Conservation (phyloP, 2,329 filamentous ascomycete species). For the Colletotrichum viniferum region DNA sequence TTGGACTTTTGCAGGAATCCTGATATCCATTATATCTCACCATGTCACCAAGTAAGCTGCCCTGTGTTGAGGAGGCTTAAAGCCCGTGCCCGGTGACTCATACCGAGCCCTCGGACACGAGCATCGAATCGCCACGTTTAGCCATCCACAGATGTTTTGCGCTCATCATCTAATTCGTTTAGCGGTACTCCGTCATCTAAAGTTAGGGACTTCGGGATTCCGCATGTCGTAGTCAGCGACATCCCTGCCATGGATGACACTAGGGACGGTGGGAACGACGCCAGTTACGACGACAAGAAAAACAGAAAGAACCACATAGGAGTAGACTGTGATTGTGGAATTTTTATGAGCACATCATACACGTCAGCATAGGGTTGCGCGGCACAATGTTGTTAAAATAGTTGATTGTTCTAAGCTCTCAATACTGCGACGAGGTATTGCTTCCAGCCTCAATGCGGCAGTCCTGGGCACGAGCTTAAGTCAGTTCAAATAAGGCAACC, state of each 20-base stretch:
- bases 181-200: not conserved
- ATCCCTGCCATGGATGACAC: not conserved
- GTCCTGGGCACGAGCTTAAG: not conserved
- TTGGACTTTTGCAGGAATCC: accelerated
- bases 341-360: no score
- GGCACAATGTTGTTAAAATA: not conserved
- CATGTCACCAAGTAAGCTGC: not conserved
- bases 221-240: not conserved
- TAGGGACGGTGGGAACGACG: not conserved
- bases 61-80: not conserved
- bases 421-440: not conserved
- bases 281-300: no score
- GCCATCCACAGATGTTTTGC: not conserved
- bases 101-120: accelerated
- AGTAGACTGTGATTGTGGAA: no score
- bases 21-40: accelerated
- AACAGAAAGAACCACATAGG: no score
- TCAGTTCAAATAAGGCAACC: not conserved
- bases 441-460: not conserved
- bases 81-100: not conserved
- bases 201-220: not conserved
- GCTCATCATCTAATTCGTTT: not conserved
- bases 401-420: not conserved
- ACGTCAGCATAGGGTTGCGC: not conserved
- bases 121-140: not conserved